Percentiles rank a stretch among this genome's conserved stretches.
Evolutionary conservation across 345 rosid genomes (phyloP).

Genomic region (Cardamine chenopodiifolia): DNA sequence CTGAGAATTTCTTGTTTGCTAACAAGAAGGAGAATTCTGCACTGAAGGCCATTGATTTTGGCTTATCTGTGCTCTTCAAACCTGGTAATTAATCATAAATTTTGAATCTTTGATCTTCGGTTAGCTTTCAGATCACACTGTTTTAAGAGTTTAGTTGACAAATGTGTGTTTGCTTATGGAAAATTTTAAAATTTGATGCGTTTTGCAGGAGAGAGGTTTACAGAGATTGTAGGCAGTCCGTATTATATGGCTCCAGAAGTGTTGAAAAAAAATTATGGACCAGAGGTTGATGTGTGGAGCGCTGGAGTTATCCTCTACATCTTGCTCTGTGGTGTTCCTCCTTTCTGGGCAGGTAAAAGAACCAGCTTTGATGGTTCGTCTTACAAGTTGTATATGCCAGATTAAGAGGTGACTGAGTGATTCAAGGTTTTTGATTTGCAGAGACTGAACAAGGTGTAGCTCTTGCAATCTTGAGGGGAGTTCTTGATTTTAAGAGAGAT

Average conservation of each 20-base stretch:
- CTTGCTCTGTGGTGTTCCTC: constrained; percentile 86
- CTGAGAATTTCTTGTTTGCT: constrained; percentile 91
- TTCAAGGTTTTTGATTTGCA: constrained; percentile 38
- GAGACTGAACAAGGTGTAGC: constrained; percentile 99
- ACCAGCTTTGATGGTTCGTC: neutral
- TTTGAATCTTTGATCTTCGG: constrained; percentile 17
- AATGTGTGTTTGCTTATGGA: too few species aligned
- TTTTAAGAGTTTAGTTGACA: too few species aligned
- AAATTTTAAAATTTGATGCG: neutral
- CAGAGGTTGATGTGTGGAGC: constrained; percentile 94
- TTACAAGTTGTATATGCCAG: neutral
- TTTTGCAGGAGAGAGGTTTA: constrained; percentile 67
- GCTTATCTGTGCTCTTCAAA: constrained; percentile 86
- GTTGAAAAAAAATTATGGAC: constrained; percentile 84
- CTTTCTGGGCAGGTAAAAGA: constrained; percentile 72
- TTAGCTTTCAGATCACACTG: constrained; percentile 1
- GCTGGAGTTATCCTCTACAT: constrained; percentile 93
- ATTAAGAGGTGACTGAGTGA: neutral
- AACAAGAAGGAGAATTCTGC: constrained; percentile 90
- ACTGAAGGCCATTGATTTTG: constrained; percentile 92
- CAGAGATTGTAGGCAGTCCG: constrained; percentile 96
- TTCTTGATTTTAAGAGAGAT: constrained; percentile 81
- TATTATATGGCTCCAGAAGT: constrained; percentile 98
- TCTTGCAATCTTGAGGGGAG: constrained; percentile 86
- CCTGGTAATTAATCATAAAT: constrained; percentile 58